These are phyloP conservation scores for Danielozyma ontarioensis DNA, from an alignment of 805 yeast genomes.

Conservation along the genomic window DNA sequence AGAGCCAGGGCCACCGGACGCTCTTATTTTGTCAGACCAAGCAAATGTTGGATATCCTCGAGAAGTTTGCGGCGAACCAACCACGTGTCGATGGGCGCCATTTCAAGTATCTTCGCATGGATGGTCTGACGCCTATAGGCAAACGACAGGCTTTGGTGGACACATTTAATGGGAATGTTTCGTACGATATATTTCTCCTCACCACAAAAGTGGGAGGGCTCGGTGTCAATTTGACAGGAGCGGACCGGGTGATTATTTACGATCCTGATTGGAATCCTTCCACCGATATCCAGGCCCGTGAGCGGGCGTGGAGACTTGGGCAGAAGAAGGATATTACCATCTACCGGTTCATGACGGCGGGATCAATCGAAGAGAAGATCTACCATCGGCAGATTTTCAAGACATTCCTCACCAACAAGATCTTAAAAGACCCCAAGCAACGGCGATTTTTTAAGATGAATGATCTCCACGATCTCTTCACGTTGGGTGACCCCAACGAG, in stretches of 20 bases:
- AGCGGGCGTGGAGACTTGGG: slow-evolving; percentile 95
- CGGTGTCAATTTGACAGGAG: slow-evolving; percentile 92
- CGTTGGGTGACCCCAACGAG: slow-evolving; percentile 69
- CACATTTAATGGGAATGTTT: slow-evolving; percentile 58
- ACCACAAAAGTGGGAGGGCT: slow-evolving; percentile 96
- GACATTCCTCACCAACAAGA: slow-evolving; percentile 88
- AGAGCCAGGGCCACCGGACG: slow-evolving; percentile 67
- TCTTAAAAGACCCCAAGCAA: slow-evolving; percentile 92
- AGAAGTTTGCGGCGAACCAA: slow-evolving; percentile 50
- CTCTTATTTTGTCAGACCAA: slow-evolving; percentile 87
- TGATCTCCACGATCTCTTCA: slow-evolving; percentile 84
- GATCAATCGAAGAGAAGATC: slow-evolving; percentile 93
- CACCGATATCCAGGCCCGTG: slow-evolving; percentile 94
- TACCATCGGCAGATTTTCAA: slow-evolving; percentile 96
- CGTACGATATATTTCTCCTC: slow-evolving; percentile 62
- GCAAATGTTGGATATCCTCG: slow-evolving; percentile 89
- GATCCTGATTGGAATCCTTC: slow-evolving; percentile 99
- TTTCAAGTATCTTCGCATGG: slow-evolving; percentile 75
- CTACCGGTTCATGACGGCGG: slow-evolving; percentile 88
- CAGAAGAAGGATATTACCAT: slow-evolving; percentile 90
- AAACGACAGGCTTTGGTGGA: slow-evolving; percentile 79
- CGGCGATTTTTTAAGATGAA: slow-evolving; percentile 87
- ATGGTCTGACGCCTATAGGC: slow-evolving; percentile 82
- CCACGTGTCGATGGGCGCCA: slow-evolving; percentile 7
- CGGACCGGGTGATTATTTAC: slow-evolving; percentile 86